A percentile compares a stretch with the other conserved stretches of the same genome.
These are phyloP conservation scores for Austroboletus eburneus DNA, from an alignment of 768 basidiomycete species.

Conservation along the genomic window DNA sequence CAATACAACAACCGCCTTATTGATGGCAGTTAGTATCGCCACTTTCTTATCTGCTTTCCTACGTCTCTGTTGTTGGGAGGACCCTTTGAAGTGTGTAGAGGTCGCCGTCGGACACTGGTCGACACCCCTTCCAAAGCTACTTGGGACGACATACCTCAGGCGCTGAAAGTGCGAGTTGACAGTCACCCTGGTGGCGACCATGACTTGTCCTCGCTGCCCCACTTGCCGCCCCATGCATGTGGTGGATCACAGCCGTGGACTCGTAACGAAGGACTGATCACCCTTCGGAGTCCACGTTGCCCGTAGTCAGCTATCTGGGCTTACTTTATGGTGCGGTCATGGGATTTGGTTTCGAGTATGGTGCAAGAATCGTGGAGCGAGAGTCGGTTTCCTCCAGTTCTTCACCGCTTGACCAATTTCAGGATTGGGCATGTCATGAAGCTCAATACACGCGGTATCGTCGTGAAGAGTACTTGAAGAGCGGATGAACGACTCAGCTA, in stretches of 20 bases:
- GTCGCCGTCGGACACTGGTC: constrained; percentile 23
- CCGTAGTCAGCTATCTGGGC: constrained; percentile 22
- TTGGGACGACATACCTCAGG: constrained; percentile 24
- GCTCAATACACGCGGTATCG: constrained; percentile 18
- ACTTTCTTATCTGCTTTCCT: constrained; percentile 37
- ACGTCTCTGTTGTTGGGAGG: constrained; percentile 21
- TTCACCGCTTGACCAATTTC: constrained; percentile 34
- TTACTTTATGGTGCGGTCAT: constrained; percentile 29
- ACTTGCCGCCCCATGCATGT: constrained; percentile 10
- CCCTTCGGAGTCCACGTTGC: constrained; percentile 23
- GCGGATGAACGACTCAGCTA: constrained; percentile 23
- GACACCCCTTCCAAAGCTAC: constrained; percentile 17
- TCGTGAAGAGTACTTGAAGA: constrained; percentile 20
- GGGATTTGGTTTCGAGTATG: constrained; percentile 30
- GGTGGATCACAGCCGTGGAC: constrained; percentile 26
- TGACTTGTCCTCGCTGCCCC: constrained; percentile 29
- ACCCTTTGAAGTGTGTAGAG: constrained; percentile 13
- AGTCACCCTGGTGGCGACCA: constrained; percentile 26
- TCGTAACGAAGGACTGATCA: constrained; percentile 26
- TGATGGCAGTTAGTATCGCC: constrained; percentile 99
- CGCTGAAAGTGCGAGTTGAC: constrained; percentile 30
- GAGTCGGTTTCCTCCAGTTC: constrained; percentile 26
- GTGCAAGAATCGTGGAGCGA: constrained; percentile 32
- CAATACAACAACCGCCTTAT: constrained; percentile 98
- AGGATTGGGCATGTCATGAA: constrained; percentile 28